These are phyloP conservation scores for Cinchona pubescens DNA, from an alignment of 257 asterid species.

Conservation along the genomic window DNA sequence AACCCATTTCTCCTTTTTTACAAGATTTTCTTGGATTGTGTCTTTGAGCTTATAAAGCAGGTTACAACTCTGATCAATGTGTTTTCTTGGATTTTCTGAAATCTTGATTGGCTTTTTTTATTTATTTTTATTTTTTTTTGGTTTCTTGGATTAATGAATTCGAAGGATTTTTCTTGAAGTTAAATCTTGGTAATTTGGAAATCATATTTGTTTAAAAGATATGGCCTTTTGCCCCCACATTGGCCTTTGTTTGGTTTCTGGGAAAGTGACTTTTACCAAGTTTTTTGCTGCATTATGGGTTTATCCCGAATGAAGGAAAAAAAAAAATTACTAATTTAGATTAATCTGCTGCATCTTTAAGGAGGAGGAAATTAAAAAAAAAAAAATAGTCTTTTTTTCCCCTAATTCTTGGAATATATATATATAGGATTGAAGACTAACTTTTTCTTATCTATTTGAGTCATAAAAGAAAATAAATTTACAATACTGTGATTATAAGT, in stretches of 20 bases:
- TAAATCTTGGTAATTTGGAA: neutral
- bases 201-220: neutral
- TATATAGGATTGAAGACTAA: neutral
- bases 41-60: neutral
- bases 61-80: neutral
- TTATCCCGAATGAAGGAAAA: neutral
- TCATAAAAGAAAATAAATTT: neutral
- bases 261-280: neutral
- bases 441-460: too few species aligned
- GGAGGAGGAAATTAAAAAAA: too few species aligned
- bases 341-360: neutral
- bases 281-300: neutral
- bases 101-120: neutral
- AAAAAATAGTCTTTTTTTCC: too few species aligned
- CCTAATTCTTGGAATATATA: neutral
- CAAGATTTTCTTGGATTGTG: constrained; percentile 14
- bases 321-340: neutral
- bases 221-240: neutral
- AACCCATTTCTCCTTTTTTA: neutral
- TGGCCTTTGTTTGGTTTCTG: constrained; percentile 7
- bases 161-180: neutral
- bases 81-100: constrained; percentile 2
- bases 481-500: neutral
- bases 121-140: too few species aligned
- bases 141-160: neutral